phyloP scores from a whole-genome alignment of 768 basidiomycete genomes.

The Hericium alpestre region DNA sequence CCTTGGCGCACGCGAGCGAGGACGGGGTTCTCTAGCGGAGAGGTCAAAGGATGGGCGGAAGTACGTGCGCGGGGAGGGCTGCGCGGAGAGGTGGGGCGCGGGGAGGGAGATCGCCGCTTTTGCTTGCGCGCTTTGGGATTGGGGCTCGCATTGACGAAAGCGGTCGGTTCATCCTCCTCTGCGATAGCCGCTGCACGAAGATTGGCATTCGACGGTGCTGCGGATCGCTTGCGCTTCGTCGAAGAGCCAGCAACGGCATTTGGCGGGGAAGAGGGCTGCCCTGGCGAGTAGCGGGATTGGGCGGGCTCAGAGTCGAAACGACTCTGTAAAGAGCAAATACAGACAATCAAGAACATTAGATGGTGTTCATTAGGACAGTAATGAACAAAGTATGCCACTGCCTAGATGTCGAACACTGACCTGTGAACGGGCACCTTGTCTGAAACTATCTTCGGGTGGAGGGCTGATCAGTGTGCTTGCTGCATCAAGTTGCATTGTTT shows the following conservation, averaged over 20 bases:
- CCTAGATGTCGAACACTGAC: background rate
- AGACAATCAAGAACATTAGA: no score
- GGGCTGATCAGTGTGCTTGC: conserved; percentile 13
- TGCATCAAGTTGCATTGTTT: conserved; percentile 4
- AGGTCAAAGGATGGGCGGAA: conserved; percentile 34
- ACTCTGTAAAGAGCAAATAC: conserved; percentile 2
- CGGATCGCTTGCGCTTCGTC: conserved; percentile 31
- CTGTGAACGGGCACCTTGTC: background rate
- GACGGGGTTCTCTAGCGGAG: conserved; percentile 21
- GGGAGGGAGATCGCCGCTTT: conserved; percentile 3
- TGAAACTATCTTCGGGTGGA: conserved; percentile 8
- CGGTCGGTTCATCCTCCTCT: conserved; percentile 8
- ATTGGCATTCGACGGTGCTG: conserved; percentile 10
- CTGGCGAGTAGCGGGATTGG: conserved; percentile 6
- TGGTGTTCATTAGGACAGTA: no score
- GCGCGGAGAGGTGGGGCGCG: conserved; percentile 9
- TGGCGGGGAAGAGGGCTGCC: conserved; percentile 6
- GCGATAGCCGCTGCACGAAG: background rate
- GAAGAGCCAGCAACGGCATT: background rate
- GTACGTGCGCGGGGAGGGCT: conserved; percentile 19
- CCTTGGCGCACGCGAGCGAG: conserved; percentile 15
- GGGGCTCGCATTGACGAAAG: conserved; percentile 33
- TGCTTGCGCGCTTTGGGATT: conserved; percentile 56
- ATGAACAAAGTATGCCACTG: conserved; percentile 3
- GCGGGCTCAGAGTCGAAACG: conserved; percentile 12